Evolutionary conservation across 352 stramenopile genomes (phyloP).

Genomic region (Nannochloropsis limnetica): DNA sequence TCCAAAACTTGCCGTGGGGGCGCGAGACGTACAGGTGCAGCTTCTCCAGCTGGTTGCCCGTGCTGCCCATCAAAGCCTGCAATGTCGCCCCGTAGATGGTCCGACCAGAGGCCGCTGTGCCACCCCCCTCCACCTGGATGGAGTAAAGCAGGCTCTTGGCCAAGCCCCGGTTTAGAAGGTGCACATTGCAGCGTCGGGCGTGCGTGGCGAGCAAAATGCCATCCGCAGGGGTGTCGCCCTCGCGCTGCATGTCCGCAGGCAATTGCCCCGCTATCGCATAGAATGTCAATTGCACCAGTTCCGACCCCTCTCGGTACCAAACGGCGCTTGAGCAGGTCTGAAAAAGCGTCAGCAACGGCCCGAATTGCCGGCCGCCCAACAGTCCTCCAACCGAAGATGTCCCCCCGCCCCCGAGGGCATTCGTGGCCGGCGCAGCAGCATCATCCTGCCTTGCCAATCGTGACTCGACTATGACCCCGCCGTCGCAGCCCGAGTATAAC

Average conservation of each 20-base stretch:
- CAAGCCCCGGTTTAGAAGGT: conserved; percentile 13
- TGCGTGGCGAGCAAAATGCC: conserved; percentile 28
- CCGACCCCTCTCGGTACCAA: neutral
- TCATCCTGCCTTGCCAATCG: neutral
- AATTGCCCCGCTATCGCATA: neutral
- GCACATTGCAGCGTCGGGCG: conserved; percentile 27
- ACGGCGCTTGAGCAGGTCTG: neutral
- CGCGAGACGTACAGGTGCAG: conserved; percentile 19
- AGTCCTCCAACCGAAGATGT: neutral
- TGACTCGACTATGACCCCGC: neutral
- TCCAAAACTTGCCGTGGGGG: neutral
- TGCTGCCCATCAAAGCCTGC: neutral
- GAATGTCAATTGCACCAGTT: conserved; percentile 26
- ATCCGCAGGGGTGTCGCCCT: conserved; percentile 11
- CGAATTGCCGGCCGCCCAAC: neutral
- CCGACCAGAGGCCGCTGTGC: neutral
- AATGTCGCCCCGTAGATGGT: conserved; percentile 13
- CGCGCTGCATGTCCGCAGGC: conserved; percentile 17
- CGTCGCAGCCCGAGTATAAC: conserved; percentile 23
- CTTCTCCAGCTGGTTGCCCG: neutral
- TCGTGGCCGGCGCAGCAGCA: neutral
- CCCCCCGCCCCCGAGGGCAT: neutral
- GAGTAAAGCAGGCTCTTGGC: conserved; percentile 26
- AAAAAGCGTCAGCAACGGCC: neutral
- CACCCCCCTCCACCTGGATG: conserved; percentile 21